Evolutionary conservation across 2,329 filamentous ascomycete species (phyloP), one percentile per base, ranked within the genome.

Genomic region (Aspergillus proliferans): DNA sequence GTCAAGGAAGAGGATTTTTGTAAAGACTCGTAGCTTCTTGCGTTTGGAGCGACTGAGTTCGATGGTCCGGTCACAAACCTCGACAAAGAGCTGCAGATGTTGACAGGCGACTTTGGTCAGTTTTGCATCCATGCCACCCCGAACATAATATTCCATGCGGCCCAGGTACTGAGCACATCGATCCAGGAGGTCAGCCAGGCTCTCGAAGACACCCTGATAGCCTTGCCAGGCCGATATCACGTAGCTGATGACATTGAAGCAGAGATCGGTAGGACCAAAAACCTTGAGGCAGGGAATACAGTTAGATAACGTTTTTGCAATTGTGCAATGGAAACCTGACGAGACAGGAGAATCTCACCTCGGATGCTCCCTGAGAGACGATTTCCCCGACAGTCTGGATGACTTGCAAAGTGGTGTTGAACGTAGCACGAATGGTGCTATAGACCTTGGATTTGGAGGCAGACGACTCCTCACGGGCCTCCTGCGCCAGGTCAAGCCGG

Each of bases 241-340:
- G 34, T 55, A 53, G 18, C 44, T 52, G 14, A 59, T n/a, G 15
- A 54, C 57, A 43, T 59, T 59, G 46, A 53, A 59, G 22, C 56
- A 58, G 38, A 56, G 50, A 6, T 54, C 52, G 1, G 57, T 54
- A 2, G 57, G 57, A 1, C 48, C 51, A 47, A 59, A 58, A 3
- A 51, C 52, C 56, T 59, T 30, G 3, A 12, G 10, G 10, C 26
- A 30, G 10, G 10, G 39, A 22, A 36, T 22, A 47, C 36, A 30
- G 15, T 19, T 21, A 41, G 15, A 24, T 41, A 21, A 8, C n/a
- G 7, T 14, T 19, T 7, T 21, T 4, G 18, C 15, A 18, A 3
- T 18, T 3, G 14, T 36, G 10, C 26, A 5, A 12, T 30, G 10
- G 26, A 30, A 30, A 12, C 26, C 15, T 14, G 28, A 10, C 15